Base-by-base conservation (phyloP, 2,329 filamentous ascomycete genomes). In the Talaromyces sp. region DNA sequence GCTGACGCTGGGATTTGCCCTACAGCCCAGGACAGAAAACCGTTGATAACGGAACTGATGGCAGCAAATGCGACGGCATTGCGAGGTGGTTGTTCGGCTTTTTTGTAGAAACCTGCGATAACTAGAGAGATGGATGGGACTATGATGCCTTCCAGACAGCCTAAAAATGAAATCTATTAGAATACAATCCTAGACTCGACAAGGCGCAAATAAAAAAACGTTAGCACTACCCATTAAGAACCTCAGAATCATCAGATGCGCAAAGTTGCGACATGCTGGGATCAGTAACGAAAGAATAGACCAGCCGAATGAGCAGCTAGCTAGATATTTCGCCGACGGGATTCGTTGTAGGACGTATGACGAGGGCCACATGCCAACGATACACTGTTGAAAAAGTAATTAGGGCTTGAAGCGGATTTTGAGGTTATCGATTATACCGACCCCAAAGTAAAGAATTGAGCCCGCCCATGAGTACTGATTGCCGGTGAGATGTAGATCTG, bases 391-490 rank as follows among this genome's bases (percentile, higher is more conserved):
- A 69, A 8, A 47, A n/a, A 40, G 47, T 29, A 47, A 61, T 43
- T 63, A 67, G 27, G 45, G 29, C 27, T 54, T 19, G 29, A 47
- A 58, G n/a, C 22, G 31, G 29, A 58, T n/a, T 6, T 11, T 17
- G 25, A 31, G 34, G n/a, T 25, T 19, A 22, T 27, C 2, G 8
- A 43, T 31, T 38, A 56, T 45, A 67, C 69, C 47, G 64, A 72
- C 70, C 29, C 72, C 71, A 40, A 74, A 68, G 1, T 69, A 72
- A 10, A 73, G 65, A 43, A 73, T 73, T 5, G 72, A 75, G 2
- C 79, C 79, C 67, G 70, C 68, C 84, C 83, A 85, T 1, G 81
- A 81, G 68, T 84, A 86, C 58, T 86, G 76, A 67, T 84, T 78
- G 7, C 81, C 82, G 10, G 76, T 68, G 15, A 86, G 75, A 63